phyloP scores from a whole-genome alignment of 2,329 filamentous ascomycete genomes.

The Arthroderma sp. region DNA sequence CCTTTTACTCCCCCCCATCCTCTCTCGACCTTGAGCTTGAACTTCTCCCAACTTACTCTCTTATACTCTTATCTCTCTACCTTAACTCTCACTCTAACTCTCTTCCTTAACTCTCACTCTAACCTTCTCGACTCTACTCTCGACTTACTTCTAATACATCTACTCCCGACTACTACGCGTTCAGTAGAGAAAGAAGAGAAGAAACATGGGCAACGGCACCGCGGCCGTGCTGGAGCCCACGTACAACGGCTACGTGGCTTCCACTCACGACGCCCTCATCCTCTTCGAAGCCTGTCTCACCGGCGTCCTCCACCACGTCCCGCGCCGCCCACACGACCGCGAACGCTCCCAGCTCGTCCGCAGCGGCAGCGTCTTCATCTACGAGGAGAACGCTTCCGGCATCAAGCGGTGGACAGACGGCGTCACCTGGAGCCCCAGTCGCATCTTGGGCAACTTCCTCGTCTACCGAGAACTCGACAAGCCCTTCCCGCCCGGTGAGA shows the following conservation, averaged over 20 bases:
- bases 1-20: neutral
- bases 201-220: slow-evolving; percentile 33
- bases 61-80: too few species aligned
- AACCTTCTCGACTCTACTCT: neutral
- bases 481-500: slow-evolving; percentile 68
- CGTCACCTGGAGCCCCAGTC: slow-evolving; percentile 78
- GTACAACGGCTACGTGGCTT: slow-evolving; percentile 55
- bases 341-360: slow-evolving; percentile 66
- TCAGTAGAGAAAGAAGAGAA: too few species aligned
- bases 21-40: slow-evolving; percentile 5
- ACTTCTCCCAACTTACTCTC: too few species aligned
- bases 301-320: slow-evolving; percentile 60
- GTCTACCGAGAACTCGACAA: slow-evolving; percentile 73
- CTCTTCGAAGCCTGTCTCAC: slow-evolving; percentile 68
- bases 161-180: too few species aligned
- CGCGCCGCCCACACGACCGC: slow-evolving; percentile 73
- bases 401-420: slow-evolving; percentile 95
- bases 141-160: neutral
- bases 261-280: slow-evolving; percentile 62
- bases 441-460: slow-evolving; percentile 72
- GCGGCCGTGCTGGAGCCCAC: slow-evolving; percentile 48
- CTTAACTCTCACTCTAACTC: neutral
- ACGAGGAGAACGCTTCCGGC: slow-evolving; percentile 78
- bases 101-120: neutral
- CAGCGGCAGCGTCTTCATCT: slow-evolving; percentile 81